A percentile compares a stretch with the other conserved stretches of the same genome.
Conservation (phyloP, 176 grass and related monocot species). For the Microstegium vimineum region DNA sequence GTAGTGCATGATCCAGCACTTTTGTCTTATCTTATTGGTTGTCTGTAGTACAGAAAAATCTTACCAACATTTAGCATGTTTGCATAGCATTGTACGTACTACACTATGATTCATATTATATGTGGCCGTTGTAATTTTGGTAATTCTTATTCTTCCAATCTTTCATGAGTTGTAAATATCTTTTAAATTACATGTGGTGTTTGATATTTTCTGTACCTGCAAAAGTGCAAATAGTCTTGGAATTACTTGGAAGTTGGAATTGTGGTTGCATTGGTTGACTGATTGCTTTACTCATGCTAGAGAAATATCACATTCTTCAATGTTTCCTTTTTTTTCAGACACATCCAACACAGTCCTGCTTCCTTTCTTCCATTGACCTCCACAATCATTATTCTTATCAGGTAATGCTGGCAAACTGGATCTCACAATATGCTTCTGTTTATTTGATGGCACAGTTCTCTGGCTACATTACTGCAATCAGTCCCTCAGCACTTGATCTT, state of each 20-base stretch:
- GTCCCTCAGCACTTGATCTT: not conserved
- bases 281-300: not conserved
- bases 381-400: constrained; percentile 99
- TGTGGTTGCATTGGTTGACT: not conserved
- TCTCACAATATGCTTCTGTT: constrained; percentile 17
- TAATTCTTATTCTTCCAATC: not conserved
- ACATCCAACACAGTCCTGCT: constrained; percentile 97
- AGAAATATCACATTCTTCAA: not conserved
- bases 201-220: constrained; percentile 12
- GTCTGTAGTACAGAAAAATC: not conserved
- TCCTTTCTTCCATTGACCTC: constrained; percentile 98
- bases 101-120: not conserved
- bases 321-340: constrained; percentile 58
- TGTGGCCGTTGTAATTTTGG: not conserved
- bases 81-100: not conserved
- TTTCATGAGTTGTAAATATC: constrained; percentile 13
- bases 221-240: not conserved
- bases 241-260: not conserved
- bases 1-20: not conserved
- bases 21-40: not conserved
- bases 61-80: not conserved
- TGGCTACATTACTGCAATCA: not conserved
- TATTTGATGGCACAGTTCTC: not conserved
- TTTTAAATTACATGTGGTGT: not conserved
- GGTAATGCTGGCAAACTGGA: constrained; percentile 50